Evolutionary conservation across 139 green algal species (phyloP).

Genomic region (Protoeuglena noctilucae): DNA sequence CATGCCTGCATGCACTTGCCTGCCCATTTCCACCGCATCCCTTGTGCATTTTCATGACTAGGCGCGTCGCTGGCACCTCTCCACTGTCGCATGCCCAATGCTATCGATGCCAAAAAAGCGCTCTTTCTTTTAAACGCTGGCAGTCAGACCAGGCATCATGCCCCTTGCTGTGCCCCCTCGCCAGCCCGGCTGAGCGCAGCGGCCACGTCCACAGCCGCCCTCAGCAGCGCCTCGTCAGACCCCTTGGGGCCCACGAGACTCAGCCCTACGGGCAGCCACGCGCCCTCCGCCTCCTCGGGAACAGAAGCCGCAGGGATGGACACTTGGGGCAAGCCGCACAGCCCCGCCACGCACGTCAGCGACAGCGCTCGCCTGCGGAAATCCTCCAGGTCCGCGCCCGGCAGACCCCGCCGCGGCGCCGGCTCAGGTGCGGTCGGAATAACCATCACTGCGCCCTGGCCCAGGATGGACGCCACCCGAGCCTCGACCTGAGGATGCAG

Average conservation of each 20-base stretch:
- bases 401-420: constrained; percentile 28
- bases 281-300: constrained; percentile 23
- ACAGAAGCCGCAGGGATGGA: neutral
- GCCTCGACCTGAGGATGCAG: constrained; percentile 14
- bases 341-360: constrained; percentile 57
- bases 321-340: constrained; percentile 72
- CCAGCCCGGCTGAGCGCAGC: no score
- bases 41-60: no score
- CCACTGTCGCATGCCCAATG: no score
- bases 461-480: constrained; percentile 42
- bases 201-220: no score
- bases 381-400: constrained; percentile 29
- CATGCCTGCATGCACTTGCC: no score
- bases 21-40: no score
- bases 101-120: no score
- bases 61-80: no score
- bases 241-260: constrained; percentile 53
- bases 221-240: constrained; percentile 61
- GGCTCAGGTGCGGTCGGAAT: constrained; percentile 56
- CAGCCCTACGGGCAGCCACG: constrained; percentile 57
- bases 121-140: no score
- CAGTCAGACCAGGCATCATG: no score
- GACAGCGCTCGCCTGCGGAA: constrained; percentile 41
- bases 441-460: constrained; percentile 33
- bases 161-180: no score